Evolutionary conservation across 345 rosid species (phyloP).

Genomic region (Orychophragmus violaceus): DNA sequence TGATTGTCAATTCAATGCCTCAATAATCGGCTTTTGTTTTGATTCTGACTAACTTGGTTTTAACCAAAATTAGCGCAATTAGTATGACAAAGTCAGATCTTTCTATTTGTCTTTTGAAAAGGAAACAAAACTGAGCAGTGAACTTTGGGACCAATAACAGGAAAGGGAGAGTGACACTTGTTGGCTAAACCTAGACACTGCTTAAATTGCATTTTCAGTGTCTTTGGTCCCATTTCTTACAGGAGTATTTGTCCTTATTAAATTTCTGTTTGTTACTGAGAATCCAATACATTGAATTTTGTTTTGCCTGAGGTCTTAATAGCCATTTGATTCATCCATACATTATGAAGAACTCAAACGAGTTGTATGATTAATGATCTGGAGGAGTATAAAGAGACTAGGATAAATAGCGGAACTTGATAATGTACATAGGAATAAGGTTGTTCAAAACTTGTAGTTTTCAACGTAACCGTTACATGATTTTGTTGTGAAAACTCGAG

Average conservation of each 20-base stretch:
- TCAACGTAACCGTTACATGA: no score
- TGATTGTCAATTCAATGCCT: no score
- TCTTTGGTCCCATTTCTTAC: slow-evolving; percentile 33
- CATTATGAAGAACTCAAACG: neutral
- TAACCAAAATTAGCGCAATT: slow-evolving; percentile 16
- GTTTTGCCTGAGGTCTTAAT: neutral
- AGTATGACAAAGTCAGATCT: slow-evolving; percentile 16
- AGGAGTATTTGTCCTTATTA: neutral
- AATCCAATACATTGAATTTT: slow-evolving; percentile 17
- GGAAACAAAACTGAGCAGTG: slow-evolving; percentile 20
- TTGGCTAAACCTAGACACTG: slow-evolving; percentile 21
- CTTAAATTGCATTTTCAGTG: slow-evolving; percentile 1
- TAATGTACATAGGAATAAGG: slow-evolving; percentile 21
- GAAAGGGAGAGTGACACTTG: slow-evolving; percentile 29
- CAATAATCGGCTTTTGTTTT: neutral
- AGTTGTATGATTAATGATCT: neutral
- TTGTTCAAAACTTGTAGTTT: slow-evolving; percentile 8
- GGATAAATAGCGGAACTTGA: neutral
- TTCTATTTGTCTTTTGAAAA: neutral
- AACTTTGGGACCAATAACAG: slow-evolving; percentile 16
- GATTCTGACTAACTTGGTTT: slow-evolving; percentile 8
- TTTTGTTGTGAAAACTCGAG: no score
- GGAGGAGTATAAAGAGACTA: neutral
- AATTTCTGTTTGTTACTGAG: slow-evolving; percentile 22
- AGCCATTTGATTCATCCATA: neutral